Evolutionary conservation across 1,284 basidiomycete species (phyloP), one percentile per base, ranked within the genome.

Genomic region (Agaricales sp.): DNA sequence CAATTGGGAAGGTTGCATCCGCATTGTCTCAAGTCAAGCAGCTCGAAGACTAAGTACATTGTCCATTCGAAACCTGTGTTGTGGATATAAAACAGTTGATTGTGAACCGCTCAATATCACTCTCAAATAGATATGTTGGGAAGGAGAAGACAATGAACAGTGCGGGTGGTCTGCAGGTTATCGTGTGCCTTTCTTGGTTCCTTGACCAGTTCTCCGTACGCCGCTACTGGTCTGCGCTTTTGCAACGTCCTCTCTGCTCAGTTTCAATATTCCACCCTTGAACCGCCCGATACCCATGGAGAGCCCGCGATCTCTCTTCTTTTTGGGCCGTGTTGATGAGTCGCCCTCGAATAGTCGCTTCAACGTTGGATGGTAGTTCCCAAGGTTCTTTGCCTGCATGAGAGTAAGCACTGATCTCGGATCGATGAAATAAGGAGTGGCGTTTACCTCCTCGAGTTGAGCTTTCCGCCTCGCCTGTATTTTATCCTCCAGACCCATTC

Each of bases 261-360:
- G 71, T 52, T 73, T 78, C 50, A 90, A 67, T 19, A 77, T 70
- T 12, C 87, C 87, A 37, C 74, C 74, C 50, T 67, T 72, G 60
- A 86, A 89, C 52, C 71, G 82, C 3, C 87, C 87, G n/a, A 90
- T 71, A 1, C 87, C 87, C 79, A 87, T 80, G 52, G 70, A 69
- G 26, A 90, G 61, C 2, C 87, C 87, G 55, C 76, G 72, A 35
- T 75, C 70, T 53, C 86, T 68, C 56, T 75, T 81, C 51, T 66
- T 69, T 25, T 54, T 59, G 14, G 61, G 55, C 12, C 59, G 56
- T 11, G 58, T 58, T 21, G 58, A 54, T 21, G 62, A 54, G 2
- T 63, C 61, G 1, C 63, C 62, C 41, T 76, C 76, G 57, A 80
- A 87, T 3, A 82, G 53, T 52, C 73, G 77, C 60, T 88, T 90